Conservation (phyloP, 2,329 filamentous ascomycete genomes). For the Chrysoporthe deuterocubensis region DNA sequence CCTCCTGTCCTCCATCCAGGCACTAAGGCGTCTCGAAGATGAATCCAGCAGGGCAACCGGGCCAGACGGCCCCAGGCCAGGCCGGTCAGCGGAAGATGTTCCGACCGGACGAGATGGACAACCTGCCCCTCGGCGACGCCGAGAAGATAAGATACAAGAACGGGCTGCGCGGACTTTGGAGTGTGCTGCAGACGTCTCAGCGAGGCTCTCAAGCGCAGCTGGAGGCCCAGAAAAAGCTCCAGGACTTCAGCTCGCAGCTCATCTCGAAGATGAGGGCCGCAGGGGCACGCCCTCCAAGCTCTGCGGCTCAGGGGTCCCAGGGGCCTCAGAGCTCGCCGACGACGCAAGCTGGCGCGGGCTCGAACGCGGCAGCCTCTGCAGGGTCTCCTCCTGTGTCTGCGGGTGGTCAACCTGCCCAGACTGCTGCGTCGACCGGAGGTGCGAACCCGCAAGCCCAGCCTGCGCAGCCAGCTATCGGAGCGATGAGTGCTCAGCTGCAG, state of each 20-base stretch:
- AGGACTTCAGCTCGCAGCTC: conserved; percentile 64
- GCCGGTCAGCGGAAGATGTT: conserved; percentile 46
- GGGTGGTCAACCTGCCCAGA: conserved; percentile 22
- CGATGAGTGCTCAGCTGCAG: not conserved
- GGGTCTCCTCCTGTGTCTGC: conserved; percentile 19
- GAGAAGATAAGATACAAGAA: conserved; percentile 64
- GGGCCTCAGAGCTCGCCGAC: conserved; percentile 18
- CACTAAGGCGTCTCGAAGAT: conserved; percentile 8
- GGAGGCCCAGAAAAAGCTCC: conserved; percentile 60
- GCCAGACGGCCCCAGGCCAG: conserved; percentile 30
- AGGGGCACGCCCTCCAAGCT: conserved; percentile 19
- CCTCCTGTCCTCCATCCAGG: not conserved
- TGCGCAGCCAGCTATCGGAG: conserved; percentile 24
- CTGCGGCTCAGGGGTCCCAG: not conserved
- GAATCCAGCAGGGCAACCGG: conserved; percentile 30
- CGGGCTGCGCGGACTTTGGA: conserved; percentile 59
- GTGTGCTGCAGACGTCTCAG: conserved; percentile 51
- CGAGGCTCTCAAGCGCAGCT: conserved; percentile 54
- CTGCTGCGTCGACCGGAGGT: conserved; percentile 19
- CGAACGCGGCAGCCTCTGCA: conserved; percentile 20
- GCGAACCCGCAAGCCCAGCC: conserved; percentile 33
- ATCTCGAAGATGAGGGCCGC: conserved; percentile 52
- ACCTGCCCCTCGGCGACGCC: conserved; percentile 53
- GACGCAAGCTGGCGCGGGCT: conserved; percentile 18
- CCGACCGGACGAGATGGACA: conserved; percentile 56